Conservation (phyloP, 2,329 filamentous ascomycete species). For the Beauveria pseudobassiana region DNA sequence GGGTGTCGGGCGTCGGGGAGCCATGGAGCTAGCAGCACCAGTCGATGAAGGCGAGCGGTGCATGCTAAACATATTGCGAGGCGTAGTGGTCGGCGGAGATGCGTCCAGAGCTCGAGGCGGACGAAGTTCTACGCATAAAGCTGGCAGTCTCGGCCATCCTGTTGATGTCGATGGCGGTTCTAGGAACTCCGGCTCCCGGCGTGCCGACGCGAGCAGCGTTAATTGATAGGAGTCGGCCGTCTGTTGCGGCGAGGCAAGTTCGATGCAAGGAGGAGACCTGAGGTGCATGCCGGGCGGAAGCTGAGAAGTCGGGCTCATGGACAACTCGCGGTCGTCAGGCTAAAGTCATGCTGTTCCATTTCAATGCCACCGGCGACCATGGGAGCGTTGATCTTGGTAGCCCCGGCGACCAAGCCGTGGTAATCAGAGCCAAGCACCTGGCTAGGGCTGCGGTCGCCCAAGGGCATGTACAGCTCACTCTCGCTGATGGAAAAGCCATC, state of each 20-base stretch:
- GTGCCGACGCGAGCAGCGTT: slow-evolving; percentile 34
- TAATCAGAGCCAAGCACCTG: slow-evolving; percentile 10
- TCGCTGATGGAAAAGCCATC: slow-evolving; percentile 12
- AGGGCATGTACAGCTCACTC: slow-evolving; percentile 8
- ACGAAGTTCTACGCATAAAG: slow-evolving; percentile 48
- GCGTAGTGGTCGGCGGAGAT: slow-evolving; percentile 22
- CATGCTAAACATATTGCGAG: slow-evolving; percentile 34
- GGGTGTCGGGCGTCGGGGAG: slow-evolving; percentile 45
- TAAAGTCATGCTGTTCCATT: slow-evolving; percentile 18
- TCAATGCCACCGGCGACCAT: slow-evolving; percentile 12
- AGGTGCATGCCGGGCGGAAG: slow-evolving; percentile 24
- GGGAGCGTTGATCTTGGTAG: slow-evolving; percentile 20
- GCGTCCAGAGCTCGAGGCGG: slow-evolving; percentile 36
- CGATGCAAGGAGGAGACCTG: slow-evolving; percentile 42
- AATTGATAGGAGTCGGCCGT: slow-evolving; percentile 37
- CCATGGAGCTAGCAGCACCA: slow-evolving; percentile 31
- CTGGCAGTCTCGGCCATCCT: slow-evolving; percentile 37
- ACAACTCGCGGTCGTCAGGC: neutral
- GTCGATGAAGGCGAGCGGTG: slow-evolving; percentile 34
- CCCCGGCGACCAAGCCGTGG: slow-evolving; percentile 11
- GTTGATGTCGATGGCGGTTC: slow-evolving; percentile 40
- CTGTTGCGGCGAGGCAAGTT: slow-evolving; percentile 46
- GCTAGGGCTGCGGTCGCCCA: slow-evolving; percentile 11
- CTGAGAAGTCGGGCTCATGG: slow-evolving; percentile 9
- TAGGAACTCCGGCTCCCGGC: slow-evolving; percentile 32